phyloP scores from a whole-genome alignment of 129 eudicot genomes.

The Chrysanthemum seticuspe region DNA sequence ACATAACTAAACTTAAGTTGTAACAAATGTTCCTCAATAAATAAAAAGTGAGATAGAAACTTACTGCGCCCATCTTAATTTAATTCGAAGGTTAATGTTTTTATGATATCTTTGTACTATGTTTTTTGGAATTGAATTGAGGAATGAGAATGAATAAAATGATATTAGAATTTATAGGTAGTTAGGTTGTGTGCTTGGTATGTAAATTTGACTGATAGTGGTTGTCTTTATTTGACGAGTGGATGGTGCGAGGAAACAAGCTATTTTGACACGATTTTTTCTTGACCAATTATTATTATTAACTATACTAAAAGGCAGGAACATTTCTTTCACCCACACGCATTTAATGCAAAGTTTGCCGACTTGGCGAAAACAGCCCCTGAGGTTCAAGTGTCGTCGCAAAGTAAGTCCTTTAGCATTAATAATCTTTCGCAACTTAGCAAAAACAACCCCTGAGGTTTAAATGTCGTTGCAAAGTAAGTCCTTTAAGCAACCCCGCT shows the following conservation, averaged over 20 bases:
- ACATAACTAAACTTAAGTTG: no score
- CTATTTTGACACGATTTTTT: constrained; percentile 6
- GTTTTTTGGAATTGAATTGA: constrained; percentile 14
- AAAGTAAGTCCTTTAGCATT: no score
- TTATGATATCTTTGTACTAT: not conserved
- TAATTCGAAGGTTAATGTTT: not conserved
- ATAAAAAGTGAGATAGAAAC: not conserved
- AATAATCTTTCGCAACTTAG: no score
- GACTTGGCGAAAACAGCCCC: no score
- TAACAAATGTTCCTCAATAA: no score
- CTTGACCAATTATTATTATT: not conserved
- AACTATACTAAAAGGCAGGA: no score
- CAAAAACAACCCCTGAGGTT: no score
- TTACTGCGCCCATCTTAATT: constrained; percentile 50
- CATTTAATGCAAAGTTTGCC: no score
- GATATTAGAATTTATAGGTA: constrained; percentile 25
- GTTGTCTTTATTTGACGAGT: constrained; percentile 28
- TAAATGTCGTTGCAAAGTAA: no score
- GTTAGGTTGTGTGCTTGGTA: constrained; percentile 1
- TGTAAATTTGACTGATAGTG: not conserved
- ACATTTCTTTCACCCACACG: no score
- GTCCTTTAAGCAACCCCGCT: no score
- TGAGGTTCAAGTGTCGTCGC: no score
- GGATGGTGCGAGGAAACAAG: not conserved
- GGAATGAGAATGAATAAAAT: constrained; percentile 25